Evolutionary conservation across 208 protist genomes (phyloP), one percentile per base, ranked within the genome.

Genomic region (Trypanosoma vivax): DNA sequence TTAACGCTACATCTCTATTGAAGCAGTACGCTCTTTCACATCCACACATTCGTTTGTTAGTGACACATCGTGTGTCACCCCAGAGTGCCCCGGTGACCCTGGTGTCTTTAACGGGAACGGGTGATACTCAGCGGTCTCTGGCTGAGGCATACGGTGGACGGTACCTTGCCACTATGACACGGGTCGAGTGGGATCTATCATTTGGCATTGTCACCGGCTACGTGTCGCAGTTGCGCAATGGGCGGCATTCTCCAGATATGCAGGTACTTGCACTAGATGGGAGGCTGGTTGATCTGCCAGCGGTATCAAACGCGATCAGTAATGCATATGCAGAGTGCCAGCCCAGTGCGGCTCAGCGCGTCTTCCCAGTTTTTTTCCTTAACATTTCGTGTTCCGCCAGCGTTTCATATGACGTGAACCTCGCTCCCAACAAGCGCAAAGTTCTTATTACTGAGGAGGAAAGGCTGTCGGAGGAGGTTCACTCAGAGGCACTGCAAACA

Each of bases 21-120:
- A 83, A 81, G 54, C 88, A 95, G 72, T 95, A 92, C 54, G 77
- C 87, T 33, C 69, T 94, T 34, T 91, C 87, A 10, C 87, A 90
- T 60, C 83, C 87, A 14, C 51, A 70, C 18, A 54, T 94, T 13
- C 75, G 73, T 3, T 53, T 94, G 25, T 30, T 89, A 13, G 51
- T 91, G 62, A 62, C 54, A 25, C 83, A 91, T 48, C 75, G 83
- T 46, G 65, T 79, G 46, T 52, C 49, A 16, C 21, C 49, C 0
- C 50, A 72, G 18, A 73, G 67, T 16, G 71, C 80, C 14, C 64
- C 70, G 10, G 48, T 61, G 23, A 86, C 77, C 18, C 67, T 93
- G 7, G 70, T 90, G 35, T 88, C 81, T 2, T 54, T 88, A 21
- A 83, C 77, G 2, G 87, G 87, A 5, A 83, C 79, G 16, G 63